These are phyloP conservation scores for Boletus edulis DNA, from an alignment of 768 basidiomycete genomes.

Conservation along the genomic window DNA sequence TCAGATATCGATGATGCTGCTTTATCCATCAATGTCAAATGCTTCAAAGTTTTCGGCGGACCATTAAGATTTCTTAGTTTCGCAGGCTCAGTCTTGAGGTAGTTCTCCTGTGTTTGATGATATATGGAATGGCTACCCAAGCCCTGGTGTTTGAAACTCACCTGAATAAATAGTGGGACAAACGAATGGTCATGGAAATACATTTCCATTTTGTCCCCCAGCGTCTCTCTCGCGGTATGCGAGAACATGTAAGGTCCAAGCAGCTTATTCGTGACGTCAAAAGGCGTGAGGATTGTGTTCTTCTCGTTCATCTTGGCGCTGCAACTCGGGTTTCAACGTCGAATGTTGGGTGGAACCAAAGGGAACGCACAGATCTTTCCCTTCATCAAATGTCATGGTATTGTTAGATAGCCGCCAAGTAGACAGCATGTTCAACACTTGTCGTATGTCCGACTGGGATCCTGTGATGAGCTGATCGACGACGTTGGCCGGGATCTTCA, in stretches of 20 bases:
- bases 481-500: conserved; percentile 89
- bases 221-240: conserved; percentile 69
- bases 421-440: conserved; percentile 96
- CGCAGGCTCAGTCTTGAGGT: conserved; percentile 79
- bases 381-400: conserved; percentile 87
- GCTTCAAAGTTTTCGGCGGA: conserved; percentile 63
- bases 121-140: neutral
- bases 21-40: conserved; percentile 76
- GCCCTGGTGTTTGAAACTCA: conserved; percentile 25
- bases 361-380: conserved; percentile 77
- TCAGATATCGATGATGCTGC: conserved; percentile 94
- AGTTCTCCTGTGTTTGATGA: conserved; percentile 77
- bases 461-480: conserved; percentile 89
- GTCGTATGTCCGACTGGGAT: conserved; percentile 93
- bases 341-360: neutral
- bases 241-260: conserved; percentile 92
- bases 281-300: conserved; percentile 86
- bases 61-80: conserved; percentile 56
- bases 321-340: conserved; percentile 7
- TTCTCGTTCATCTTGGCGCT: conserved; percentile 92
- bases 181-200: conserved; percentile 98
- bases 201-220: conserved; percentile 90
- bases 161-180: conserved; percentile 94
- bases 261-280: conserved; percentile 86
- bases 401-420: conserved; percentile 88